Evolutionary conservation across 2,329 filamentous ascomycete species (phyloP).

Genomic region (Colletotrichum magnum): DNA sequence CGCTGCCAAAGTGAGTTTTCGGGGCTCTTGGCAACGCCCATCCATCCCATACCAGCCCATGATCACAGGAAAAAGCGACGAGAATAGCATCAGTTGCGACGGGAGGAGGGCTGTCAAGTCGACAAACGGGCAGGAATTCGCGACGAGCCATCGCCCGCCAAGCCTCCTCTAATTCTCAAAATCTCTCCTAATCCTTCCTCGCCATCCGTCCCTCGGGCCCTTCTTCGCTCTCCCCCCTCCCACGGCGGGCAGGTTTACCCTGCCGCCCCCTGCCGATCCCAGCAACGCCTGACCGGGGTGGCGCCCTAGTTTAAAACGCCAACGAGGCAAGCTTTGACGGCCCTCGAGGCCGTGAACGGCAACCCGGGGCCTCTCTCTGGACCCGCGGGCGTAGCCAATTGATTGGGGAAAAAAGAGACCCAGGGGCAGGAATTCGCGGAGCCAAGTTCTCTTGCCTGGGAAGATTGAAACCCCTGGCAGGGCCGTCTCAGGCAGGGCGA

Average conservation of each 20-base stretch:
- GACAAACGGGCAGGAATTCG: conserved; percentile 19
- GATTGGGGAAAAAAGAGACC: background rate
- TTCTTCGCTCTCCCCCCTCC: background rate
- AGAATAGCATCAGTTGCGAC: conserved; percentile 13
- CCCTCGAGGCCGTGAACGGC: background rate
- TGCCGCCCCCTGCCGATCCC: conserved; percentile 18
- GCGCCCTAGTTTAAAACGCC: conserved; percentile 12
- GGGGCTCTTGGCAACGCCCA: no score
- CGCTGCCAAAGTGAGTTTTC: no score
- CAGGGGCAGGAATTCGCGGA: conserved; percentile 17
- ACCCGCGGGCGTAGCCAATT: background rate
- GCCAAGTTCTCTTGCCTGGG: background rate
- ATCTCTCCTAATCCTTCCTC: conserved; percentile 36
- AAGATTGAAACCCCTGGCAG: background rate
- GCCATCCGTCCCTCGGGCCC: background rate
- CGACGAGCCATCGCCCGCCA: conserved; percentile 24
- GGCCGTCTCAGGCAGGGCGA: conserved; percentile 27
- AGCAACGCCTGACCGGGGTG: background rate
- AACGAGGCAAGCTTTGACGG: conserved; percentile 27
- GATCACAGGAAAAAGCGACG: background rate
- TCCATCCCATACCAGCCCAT: no score
- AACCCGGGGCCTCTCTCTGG: no score
- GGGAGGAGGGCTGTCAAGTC: background rate
- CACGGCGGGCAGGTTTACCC: conserved; percentile 33
- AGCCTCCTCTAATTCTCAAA: conserved; percentile 19